Conservation (phyloP, 768 basidiomycete species). For the Agaricus blazei region DNA sequence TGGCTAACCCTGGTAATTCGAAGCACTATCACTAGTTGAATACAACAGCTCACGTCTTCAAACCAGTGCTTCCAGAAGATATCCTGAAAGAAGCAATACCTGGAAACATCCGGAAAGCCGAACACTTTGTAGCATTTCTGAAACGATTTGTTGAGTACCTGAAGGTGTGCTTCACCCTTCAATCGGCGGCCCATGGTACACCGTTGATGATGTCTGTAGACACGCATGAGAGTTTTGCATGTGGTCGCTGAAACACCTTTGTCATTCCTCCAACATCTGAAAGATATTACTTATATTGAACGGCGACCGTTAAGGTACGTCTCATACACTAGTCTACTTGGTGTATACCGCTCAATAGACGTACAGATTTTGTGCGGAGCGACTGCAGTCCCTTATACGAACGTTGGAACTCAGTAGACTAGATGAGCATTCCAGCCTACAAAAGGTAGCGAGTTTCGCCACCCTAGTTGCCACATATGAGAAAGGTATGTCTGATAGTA, state of each 20-base stretch:
- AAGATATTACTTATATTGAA: conserved; percentile 99
- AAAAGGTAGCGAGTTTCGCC: conserved; percentile 95
- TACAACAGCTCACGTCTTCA: background rate
- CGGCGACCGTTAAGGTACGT: conserved; percentile 81
- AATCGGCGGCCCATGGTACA: background rate
- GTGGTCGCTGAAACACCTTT: conserved; percentile 98
- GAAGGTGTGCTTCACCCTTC: conserved; percentile 52
- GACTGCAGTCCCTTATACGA: conserved; percentile 88
- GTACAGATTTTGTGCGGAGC: conserved; percentile 90
- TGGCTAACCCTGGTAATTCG: conserved; percentile 78
- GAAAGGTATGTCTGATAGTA: conserved; percentile 55
- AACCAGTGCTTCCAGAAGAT: conserved; percentile 84
- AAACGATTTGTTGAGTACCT: conserved; percentile 98
- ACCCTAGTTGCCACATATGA: conserved; percentile 98
- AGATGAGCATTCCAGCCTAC: conserved; percentile 88
- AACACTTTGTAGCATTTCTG: conserved; percentile 97
- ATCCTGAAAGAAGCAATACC: conserved; percentile 93
- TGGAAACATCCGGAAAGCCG: conserved; percentile 97
- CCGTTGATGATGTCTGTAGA: conserved; percentile 41
- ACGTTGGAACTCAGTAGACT: conserved; percentile 85
- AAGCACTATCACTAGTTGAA: background rate
- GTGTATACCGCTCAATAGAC: background rate
- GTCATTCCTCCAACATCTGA: conserved; percentile 95
- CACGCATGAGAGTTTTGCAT: conserved; percentile 97
- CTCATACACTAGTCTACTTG: background rate